Conservation (phyloP, 306 rosid genomes). For the Cajanus cajan region DNA sequence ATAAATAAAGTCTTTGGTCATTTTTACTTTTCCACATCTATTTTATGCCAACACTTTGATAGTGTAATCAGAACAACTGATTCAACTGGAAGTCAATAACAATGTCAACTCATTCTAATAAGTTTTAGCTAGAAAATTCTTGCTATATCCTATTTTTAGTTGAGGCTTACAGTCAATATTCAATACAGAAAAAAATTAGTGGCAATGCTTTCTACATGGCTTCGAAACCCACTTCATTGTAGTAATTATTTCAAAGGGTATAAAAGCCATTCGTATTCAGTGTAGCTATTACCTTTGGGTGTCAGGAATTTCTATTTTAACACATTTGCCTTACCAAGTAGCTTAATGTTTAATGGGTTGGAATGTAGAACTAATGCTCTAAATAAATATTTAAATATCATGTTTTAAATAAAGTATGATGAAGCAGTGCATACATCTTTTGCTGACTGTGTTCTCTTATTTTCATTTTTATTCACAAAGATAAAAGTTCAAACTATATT, state of each 20-base stretch:
- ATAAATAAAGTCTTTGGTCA: background rate
- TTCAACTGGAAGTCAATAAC: background rate
- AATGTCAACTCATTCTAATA: background rate
- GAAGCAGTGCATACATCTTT: background rate
- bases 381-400: background rate
- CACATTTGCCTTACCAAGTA: background rate
- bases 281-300: slow-evolving; percentile 4
- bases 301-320: background rate
- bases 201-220: background rate
- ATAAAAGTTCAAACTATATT: background rate
- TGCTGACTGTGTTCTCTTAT: background rate
- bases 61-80: background rate
- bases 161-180: background rate
- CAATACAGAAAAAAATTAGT: background rate
- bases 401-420: background rate
- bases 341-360: background rate
- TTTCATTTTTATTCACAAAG: slow-evolving; percentile 13
- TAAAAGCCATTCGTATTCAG: background rate
- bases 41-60: background rate
- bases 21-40: too few species aligned
- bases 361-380: background rate
- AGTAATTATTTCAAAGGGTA: background rate
- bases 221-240: background rate
- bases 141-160: background rate
- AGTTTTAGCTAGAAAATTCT: background rate